Evolutionary conservation across 352 stramenopile species (phyloP), one percentile per base, ranked within the genome.

Genomic region (Pythium inflatum): DNA sequence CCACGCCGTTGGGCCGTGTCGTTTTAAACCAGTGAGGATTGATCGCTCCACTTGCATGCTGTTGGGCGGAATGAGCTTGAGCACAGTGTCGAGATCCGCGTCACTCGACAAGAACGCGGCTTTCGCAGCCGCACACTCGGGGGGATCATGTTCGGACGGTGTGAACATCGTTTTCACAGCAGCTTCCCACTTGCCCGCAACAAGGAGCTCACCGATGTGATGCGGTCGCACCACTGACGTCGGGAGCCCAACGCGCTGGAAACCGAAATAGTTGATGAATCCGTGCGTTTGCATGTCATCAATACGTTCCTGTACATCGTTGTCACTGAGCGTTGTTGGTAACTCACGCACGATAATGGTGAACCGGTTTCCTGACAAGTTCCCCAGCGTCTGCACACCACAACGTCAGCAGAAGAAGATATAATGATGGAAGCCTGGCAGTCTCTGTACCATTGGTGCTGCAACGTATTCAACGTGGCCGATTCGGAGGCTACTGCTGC

Each of bases 251-350:
- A 95, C 84, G 5, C 85, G 87, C 66, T 95, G 85, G 63, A 91
- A 91, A 12, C 87, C 85, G 74, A 93, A 95, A 74, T 91, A 95
- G 60, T 95, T 93, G n/a, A 81, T 61, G 45, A 92, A 93, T 2
- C 85, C 85, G 6, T 65, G 63, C 20, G 33, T n/a, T 33, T 74
- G 54, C 11, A 90, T 64, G 3, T 63, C 67, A 9, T 74, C 62
- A 5, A 92, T 55, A 69, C 64, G 30, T 82, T 53, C 12, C 48
- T 65, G 12, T 24, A 74, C 13, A 7, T 76, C 58, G 3, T 31
- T 36, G 6, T 69, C 57, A 18, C 6, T 50, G 22, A 69, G 40
- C 0, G 75, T 46, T 6, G 34, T 66, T 2, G 71, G 65, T 64
- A 92, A 68, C 14, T 73, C 63, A 0, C 81, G 78, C 25, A 92